Evolutionary conservation across 2,329 filamentous ascomycete genomes (phyloP).

Genomic region (Ceratocystis albifundus): DNA sequence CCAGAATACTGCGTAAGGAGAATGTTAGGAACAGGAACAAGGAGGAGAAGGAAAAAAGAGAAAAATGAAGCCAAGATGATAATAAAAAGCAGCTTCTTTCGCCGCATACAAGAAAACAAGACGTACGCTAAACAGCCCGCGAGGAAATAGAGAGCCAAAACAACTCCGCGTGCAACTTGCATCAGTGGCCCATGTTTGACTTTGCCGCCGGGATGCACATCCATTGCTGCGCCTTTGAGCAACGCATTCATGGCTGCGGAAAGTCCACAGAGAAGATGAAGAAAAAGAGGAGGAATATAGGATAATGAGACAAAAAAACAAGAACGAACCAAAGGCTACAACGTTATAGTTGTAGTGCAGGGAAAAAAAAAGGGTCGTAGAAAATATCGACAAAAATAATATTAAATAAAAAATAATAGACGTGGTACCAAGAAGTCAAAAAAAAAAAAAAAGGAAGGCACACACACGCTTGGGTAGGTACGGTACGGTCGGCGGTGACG

Average conservation of each 20-base stretch:
- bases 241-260: conserved; percentile 16
- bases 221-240: conserved; percentile 17
- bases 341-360: not conserved
- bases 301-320: not conserved
- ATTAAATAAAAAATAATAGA: not conserved
- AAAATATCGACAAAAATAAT: not conserved
- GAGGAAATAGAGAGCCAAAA: conserved; percentile 43
- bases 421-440: not conserved
- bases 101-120: not conserved
- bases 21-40: not conserved
- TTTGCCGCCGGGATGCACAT: conserved; percentile 44
- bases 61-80: not conserved
- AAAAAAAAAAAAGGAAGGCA: conserved; percentile 3
- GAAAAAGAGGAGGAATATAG: not conserved
- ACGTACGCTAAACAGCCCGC: conserved; percentile 40
- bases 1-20: conserved; percentile 41
- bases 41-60: not conserved
- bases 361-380: conserved; percentile 1
- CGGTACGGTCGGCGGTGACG: not conserved
- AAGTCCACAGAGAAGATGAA: not conserved
- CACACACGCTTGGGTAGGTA: not conserved
- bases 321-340: not conserved
- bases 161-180: conserved; percentile 42
- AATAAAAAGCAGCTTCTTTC: not conserved
- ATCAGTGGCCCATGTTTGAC: conserved; percentile 40